These are phyloP conservation scores for Candida orba DNA, from an alignment of 805 yeast species.

Conservation along the genomic window DNA sequence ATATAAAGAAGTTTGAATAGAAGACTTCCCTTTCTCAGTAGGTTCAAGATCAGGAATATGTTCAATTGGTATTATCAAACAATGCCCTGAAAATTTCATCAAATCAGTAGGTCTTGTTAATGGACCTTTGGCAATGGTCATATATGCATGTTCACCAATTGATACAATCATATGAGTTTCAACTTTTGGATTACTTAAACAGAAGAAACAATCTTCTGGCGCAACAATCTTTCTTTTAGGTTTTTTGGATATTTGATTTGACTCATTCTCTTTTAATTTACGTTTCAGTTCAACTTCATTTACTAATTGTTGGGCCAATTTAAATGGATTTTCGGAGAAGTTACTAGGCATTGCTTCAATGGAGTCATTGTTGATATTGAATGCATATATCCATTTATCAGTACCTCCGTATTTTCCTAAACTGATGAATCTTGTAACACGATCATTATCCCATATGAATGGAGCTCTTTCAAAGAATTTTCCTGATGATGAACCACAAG, in stretches of 20 bases:
- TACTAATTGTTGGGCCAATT: neutral
- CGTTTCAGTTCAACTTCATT: conserved; percentile 6
- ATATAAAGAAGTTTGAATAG: conserved; percentile 26
- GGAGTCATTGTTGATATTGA: conserved; percentile 33
- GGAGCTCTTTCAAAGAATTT: conserved; percentile 49
- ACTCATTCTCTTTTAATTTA: conserved; percentile 7
- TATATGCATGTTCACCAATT: conserved; percentile 56
- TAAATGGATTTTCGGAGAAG: conserved; percentile 28
- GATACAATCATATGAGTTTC: conserved; percentile 77
- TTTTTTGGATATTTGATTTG: conserved; percentile 3
- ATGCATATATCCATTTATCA: conserved; percentile 73
- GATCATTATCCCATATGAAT: conserved; percentile 45
- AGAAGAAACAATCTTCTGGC: conserved; percentile 70
- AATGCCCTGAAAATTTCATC: conserved; percentile 69
- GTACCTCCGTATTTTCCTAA: conserved; percentile 50
- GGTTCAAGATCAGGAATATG: conserved; percentile 47
- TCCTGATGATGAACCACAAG: conserved; percentile 43
- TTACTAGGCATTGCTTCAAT: conserved; percentile 19
- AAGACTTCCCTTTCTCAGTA: conserved; percentile 13
- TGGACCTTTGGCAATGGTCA: conserved; percentile 86
- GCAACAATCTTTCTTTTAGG: conserved; percentile 34
- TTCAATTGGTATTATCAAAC: conserved; percentile 69
- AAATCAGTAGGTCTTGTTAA: conserved; percentile 45
- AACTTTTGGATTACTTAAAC: conserved; percentile 70
- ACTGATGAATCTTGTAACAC: conserved; percentile 57